Evolutionary conservation across 805 yeast genomes (phyloP), one percentile per base, ranked within the genome.

Genomic region (Starmerella geochares): DNA sequence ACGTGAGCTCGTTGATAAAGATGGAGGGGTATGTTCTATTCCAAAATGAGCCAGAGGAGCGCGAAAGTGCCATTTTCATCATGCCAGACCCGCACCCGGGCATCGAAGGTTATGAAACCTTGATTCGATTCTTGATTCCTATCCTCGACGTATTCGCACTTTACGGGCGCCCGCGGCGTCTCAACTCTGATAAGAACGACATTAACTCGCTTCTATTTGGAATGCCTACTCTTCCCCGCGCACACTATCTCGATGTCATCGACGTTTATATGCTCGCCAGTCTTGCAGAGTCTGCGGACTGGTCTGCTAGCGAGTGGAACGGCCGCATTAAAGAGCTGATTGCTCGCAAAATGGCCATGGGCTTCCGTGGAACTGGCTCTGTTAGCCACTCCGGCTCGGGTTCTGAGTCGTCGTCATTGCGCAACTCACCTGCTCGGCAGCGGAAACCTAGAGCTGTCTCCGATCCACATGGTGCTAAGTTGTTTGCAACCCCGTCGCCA

Each of bases 21-120:
- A 65, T 90, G 48, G 96, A 88, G 62, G 96, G 96, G 43, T 71
- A 75, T 36, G 85, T 88, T 28, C 47, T 54, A 37, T 67, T 66
- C 48, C 54, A 60, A 44, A 58, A 58, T 24, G 74, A 79, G 11
- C 74, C 74, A 54, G 52, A 47, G 13, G 16, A 40, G 25, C 50
- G 57, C n/a, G 79, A 76, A 48, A 76, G 81, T 17, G 71, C 80
- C 3, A 75, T 86, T 46, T 86, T 85, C 63, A 65, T 86, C 60
- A 84, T 86, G 92, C 94, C 95, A 10, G 83, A 79, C 52, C 71
- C 75, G 50, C 94, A 84, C 60, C 85, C 88, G 6, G 83, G 90
- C 8, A 94, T 86, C 17, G 78, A 79, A 4, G 88, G 88, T 20
- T 79, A 77, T 57, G 95, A 86, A 65, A 86, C 90, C n/a, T 72